phyloP scores from a whole-genome alignment of 768 basidiomycete species.

The Phaeotremella fagi region DNA sequence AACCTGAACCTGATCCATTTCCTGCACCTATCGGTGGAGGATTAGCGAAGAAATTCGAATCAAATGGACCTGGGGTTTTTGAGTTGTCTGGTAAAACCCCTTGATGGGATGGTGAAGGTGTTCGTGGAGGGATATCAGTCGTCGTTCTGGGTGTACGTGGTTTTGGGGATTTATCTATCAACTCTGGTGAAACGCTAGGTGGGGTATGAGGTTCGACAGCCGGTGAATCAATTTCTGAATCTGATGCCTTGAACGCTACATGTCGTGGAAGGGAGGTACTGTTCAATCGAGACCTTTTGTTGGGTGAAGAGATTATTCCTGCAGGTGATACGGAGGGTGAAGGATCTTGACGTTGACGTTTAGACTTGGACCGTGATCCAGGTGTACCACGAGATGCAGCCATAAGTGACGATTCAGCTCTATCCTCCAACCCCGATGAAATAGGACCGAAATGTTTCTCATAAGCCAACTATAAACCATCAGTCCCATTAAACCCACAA shows the following conservation, averaged over 20 bases:
- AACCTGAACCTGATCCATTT: background rate
- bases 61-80: constrained; percentile 12
- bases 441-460: background rate
- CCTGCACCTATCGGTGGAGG: constrained; percentile 3
- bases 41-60: constrained; percentile 20
- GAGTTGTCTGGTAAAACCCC: constrained; percentile 27
- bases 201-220: constrained; percentile 6
- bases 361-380: too few species aligned
- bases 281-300: background rate
- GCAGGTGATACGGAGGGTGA: background rate
- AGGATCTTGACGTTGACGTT: background rate
- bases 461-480: background rate
- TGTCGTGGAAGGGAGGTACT: background rate
- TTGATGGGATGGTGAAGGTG: constrained; percentile 33
- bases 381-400: too few species aligned
- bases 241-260: background rate
- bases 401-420: too few species aligned
- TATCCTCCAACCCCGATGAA: too few species aligned
- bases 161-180: constrained; percentile 7
- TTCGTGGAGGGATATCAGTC: constrained; percentile 13
- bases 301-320: background rate
- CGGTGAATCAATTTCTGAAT: constrained; percentile 6
- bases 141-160: constrained; percentile 1
- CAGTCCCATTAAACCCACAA: background rate
- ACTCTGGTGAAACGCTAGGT: constrained; percentile 5